Evolutionary conservation across 2,329 filamentous ascomycete genomes (phyloP).

Genomic region (Leptodontidium sp.): DNA sequence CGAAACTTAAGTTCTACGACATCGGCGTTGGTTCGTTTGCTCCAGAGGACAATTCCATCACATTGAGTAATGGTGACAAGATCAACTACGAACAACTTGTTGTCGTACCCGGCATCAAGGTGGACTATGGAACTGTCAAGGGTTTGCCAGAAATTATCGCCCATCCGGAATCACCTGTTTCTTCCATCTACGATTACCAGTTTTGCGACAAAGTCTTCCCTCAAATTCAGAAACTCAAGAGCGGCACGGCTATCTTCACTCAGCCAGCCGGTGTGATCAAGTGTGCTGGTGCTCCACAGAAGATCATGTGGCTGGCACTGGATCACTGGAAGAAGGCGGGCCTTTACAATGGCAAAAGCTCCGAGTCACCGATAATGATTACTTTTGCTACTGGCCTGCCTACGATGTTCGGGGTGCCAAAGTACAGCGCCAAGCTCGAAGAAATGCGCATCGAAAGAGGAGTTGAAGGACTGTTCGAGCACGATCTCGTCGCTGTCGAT

Average conservation of each 20-base stretch:
- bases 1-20: conserved; percentile 63
- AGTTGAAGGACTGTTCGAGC: conserved; percentile 66
- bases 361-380: conserved; percentile 57
- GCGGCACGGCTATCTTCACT: conserved; percentile 65
- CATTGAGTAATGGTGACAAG: conserved; percentile 61
- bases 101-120: conserved; percentile 64
- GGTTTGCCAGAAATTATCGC: conserved; percentile 64
- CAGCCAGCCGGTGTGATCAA: conserved; percentile 66
- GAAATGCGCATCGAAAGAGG: conserved; percentile 60
- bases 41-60: conserved; percentile 64
- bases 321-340: conserved; percentile 65
- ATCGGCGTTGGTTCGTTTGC: conserved; percentile 58
- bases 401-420: conserved; percentile 67
- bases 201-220: conserved; percentile 61
- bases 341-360: conserved; percentile 54
- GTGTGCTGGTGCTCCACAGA: conserved; percentile 68
- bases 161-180: conserved; percentile 57
- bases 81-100: conserved; percentile 71
- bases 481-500: conserved; percentile 62
- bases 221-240: conserved; percentile 56
- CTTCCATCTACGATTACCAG: conserved; percentile 66
- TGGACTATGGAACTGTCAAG: conserved; percentile 60
- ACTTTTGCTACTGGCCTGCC: conserved; percentile 63
- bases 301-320: conserved; percentile 68
- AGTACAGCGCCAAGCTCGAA: conserved; percentile 63